Conservation (phyloP, 2,329 filamentous ascomycete species). For the Aspergillus sp. region DNA sequence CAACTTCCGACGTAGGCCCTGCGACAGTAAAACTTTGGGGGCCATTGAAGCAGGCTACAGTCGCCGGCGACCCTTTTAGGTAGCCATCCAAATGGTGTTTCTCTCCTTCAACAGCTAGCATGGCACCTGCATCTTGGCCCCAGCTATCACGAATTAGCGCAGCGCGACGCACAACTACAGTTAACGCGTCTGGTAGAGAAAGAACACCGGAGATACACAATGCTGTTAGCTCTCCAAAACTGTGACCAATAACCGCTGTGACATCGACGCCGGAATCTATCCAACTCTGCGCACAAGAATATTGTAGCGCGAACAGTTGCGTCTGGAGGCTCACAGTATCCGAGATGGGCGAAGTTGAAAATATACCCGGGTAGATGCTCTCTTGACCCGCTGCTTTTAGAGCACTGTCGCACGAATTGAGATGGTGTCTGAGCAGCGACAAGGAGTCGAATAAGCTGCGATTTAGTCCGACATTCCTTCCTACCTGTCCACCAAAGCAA, state of each 20-base stretch:
- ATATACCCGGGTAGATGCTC: constrained; percentile 31
- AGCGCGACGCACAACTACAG: constrained; percentile 33
- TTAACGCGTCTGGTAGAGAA: constrained; percentile 29
- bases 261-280: constrained; percentile 38
- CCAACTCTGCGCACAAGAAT: constrained; percentile 39
- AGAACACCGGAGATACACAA: constrained; percentile 33
- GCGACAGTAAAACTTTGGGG: constrained; percentile 22
- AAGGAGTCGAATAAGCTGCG: constrained; percentile 27
- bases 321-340: constrained; percentile 33
- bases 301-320: constrained; percentile 39
- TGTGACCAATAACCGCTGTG: constrained; percentile 37
- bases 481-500: constrained; percentile 41
- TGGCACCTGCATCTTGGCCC: constrained; percentile 32
- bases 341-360: constrained; percentile 1
- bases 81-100: neutral
- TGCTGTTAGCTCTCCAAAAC: constrained; percentile 39
- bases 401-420: constrained; percentile 36
- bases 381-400: constrained; percentile 24
- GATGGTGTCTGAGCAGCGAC: constrained; percentile 27
- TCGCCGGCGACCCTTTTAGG: neutral
- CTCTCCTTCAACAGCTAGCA: constrained; percentile 37
- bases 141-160: constrained; percentile 31
- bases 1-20: constrained; percentile 19
- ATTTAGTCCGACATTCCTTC: constrained; percentile 23
- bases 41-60: constrained; percentile 30